Evolutionary conservation across 192 early-diverging fungal species (phyloP), one percentile per base, ranked within the genome.

Genomic region (Coemansia reversa): DNA sequence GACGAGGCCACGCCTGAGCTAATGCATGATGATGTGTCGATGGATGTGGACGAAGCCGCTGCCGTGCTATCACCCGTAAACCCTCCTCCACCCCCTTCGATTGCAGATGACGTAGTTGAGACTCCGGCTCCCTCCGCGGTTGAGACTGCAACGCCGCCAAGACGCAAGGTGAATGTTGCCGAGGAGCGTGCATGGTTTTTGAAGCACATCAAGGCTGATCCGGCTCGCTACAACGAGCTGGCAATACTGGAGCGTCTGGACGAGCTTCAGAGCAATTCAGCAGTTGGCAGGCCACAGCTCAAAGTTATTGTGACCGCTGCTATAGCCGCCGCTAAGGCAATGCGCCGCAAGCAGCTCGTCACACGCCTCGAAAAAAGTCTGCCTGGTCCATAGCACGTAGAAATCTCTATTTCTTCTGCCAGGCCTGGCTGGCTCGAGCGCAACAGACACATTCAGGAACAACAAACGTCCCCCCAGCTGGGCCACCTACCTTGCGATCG

Each of bases 171-270:
- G 24, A 77, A 68, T 47, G 75, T 77, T 20, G 61, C 79, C 48
- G 70, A 73, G 35, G 74, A 76, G 48, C 72, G 72, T 16, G 65
- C 65, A 5, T 76, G 74, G 75, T 74, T 82, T 62, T 53, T 77
- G 54, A 73, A 72, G 54, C 75, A 54, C 32, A 77, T 82, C 65
- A 82, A 82, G 51, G 79, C 79, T 1, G 79, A 82, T 51, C 74
- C 70, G 24, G 74, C 71, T 22, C 74, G 70, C 67, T 82, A 82
- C 53, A 75, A 82, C 61, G 79, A 82, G 47, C 67, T 67, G 7
- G 67, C 52, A 6, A 60, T 82, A 14, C 28, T 76, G 35, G 55
- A 66, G 57, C 79, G 63, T 18, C 20, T 82, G n/a, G 51, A 42
- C 5, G 70, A 82, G 61, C 69, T 82, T 22, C 63, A 71, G 33